Evolutionary conservation across 208 protist genomes (phyloP), one percentile per base, ranked within the genome.

Genomic region (Leishmania arabica): DNA sequence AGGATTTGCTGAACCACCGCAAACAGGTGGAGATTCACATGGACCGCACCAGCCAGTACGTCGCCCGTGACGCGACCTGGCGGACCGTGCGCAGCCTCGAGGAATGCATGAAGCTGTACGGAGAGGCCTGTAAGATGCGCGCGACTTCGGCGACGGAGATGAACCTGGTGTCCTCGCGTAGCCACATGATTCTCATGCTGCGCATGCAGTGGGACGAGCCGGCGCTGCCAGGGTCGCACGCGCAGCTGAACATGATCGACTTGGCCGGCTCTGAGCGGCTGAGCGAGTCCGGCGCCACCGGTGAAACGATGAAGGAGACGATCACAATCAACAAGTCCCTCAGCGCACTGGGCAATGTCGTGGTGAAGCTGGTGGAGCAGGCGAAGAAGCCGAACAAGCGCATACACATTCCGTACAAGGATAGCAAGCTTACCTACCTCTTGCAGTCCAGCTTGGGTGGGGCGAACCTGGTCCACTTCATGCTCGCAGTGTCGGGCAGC

Each of bases 261-360:
- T 92, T 99, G 51, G 98, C 98, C 19, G 98, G 98, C 40, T 95
- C 89, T 54, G 97, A 99, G 89, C 86, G 93, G 47, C 74, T 98
- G 13, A 80, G 89, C 49, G 90, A 98, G 79, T 98, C 95, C 37
- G 93, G 95, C 8, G 92, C 90, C n/a, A 93, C 85, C 0, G 97
- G 96, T 31, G 94, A 98, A 45, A 83, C 74, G 60, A 92, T 98
- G 87, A 96, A 90, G 87, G 97, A 99, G 89, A 94, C 96, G 15
- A 95, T 97, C 60, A 88, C 94, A 75, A 99, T 99, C 78, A 99
- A 99, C 90, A 97, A 98, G 79, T 98, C 95, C 6, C 93, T 99
- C 53, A 96, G 94, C 58, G 96, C 98, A 19, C 88, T 99, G 11
- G 95, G 96, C 53, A 98, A 98, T 79, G 98, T 99, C 8, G 93